Percentiles rank a stretch among this genome's conserved stretches.
Evolutionary conservation across 495 filamentous ascomycete species (phyloP).

Genomic region (Lophiotrema nucula): DNA sequence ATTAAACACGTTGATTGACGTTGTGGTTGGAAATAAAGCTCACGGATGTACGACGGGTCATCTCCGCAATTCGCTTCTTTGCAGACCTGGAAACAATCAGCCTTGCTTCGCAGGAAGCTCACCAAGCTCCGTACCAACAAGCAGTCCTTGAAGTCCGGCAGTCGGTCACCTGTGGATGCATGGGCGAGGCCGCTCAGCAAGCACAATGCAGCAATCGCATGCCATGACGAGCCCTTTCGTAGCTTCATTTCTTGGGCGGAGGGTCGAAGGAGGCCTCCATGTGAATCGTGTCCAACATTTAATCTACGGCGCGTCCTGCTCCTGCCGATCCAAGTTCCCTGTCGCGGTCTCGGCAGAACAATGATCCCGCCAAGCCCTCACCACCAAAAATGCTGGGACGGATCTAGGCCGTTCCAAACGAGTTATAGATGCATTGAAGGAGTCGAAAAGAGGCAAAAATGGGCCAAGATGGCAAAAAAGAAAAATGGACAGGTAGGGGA

Average conservation of each 20-base stretch:
- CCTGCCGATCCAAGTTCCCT: slow-evolving; percentile 2
- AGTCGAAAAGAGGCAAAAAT: too few relatives aligned
- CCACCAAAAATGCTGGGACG: too few relatives aligned
- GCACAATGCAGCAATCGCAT: slow-evolving; percentile 14
- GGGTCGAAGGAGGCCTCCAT: slow-evolving; percentile 4
- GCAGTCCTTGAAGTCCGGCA: slow-evolving; percentile 88
- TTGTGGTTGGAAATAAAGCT: too few relatives aligned
- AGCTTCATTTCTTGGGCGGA: slow-evolving; percentile 21
- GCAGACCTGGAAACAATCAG: slow-evolving; percentile 62
- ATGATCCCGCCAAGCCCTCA: not conserved
- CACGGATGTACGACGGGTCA: slow-evolving; percentile 53
- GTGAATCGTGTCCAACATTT: not conserved
- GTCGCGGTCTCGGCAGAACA: too few relatives aligned
- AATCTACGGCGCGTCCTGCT: slow-evolving; percentile 2
- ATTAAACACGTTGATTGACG: slow-evolving; percentile 9
- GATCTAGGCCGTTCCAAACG: too few relatives aligned
- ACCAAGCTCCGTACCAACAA: slow-evolving; percentile 62
- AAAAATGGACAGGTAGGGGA: slow-evolving; percentile 37
- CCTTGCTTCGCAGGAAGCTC: slow-evolving; percentile 14
- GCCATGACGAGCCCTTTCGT: slow-evolving; percentile 31
- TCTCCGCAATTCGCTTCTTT: slow-evolving; percentile 71
- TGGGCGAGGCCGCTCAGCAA: slow-evolving; percentile 50
- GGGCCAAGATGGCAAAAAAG: too few relatives aligned
- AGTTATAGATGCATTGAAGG: too few relatives aligned
- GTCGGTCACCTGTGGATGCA: slow-evolving; percentile 79